phyloP scores from a whole-genome alignment of 768 basidiomycete species.

The Podaxis pistillaris region DNA sequence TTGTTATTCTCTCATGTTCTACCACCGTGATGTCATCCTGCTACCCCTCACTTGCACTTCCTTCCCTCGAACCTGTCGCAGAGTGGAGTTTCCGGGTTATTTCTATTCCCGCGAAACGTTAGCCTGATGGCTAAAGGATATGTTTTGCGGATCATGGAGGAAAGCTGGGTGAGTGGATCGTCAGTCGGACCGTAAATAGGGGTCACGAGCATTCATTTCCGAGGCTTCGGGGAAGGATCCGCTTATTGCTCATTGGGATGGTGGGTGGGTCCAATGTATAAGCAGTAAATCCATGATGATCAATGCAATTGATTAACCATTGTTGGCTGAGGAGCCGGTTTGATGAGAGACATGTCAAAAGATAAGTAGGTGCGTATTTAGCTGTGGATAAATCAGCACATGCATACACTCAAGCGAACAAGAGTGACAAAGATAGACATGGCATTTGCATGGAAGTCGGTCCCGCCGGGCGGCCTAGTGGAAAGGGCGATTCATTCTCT shows the following conservation, averaged over 20 bases:
- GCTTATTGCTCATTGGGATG: neutral
- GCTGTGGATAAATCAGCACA: neutral
- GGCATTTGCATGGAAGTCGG: constrained; percentile 1
- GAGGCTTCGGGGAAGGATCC: neutral
- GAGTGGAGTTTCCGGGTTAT: neutral
- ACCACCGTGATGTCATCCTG: constrained; percentile 5
- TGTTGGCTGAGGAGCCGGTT: neutral
- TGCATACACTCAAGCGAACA: neutral
- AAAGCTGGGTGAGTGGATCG: neutral
- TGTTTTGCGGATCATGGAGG: neutral
- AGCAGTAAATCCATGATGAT: neutral
- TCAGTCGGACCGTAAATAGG: neutral
- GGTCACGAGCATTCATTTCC: neutral
- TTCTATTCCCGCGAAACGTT: neutral
- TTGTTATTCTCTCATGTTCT: constrained; percentile 5
- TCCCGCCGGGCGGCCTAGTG: neutral
- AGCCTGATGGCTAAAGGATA: neutral
- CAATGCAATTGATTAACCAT: neutral
- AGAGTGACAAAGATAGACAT: neutral
- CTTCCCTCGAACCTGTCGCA: neutral
- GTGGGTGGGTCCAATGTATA: constrained; percentile 6
- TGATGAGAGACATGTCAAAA: neutral
- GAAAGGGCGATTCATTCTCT: neutral
- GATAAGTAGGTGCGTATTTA: neutral
- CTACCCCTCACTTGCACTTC: neutral